phyloP scores from a whole-genome alignment of 768 basidiomycete species.

The Tremella yokohamensis region DNA sequence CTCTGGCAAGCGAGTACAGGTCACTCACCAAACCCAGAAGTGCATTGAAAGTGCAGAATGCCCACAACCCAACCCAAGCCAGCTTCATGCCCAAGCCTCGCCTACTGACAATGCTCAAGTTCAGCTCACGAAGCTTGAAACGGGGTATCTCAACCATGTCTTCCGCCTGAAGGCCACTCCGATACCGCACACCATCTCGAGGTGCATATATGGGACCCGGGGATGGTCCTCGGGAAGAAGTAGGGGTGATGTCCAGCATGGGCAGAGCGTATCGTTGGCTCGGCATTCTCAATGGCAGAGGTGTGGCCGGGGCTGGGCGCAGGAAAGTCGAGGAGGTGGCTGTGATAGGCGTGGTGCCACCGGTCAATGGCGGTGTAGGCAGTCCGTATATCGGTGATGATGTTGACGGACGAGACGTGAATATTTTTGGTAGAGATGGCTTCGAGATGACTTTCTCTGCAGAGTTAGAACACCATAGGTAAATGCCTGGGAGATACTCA shows the following conservation, averaged over 20 bases:
- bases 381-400: background rate
- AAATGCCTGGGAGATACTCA: slow-evolving; percentile 11
- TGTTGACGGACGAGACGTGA: slow-evolving; percentile 3
- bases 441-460: slow-evolving; percentile 21
- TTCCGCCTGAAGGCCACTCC: slow-evolving; percentile 5
- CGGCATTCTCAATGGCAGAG: slow-evolving; percentile 7
- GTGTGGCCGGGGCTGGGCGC: slow-evolving; percentile 20
- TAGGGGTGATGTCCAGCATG: slow-evolving; percentile 9
- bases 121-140: slow-evolving; percentile 41
- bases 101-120: slow-evolving; percentile 32
- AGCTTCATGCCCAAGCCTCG: slow-evolving; percentile 21
- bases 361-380: slow-evolving; percentile 13
- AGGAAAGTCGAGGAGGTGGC: slow-evolving; percentile 15
- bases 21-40: slow-evolving; percentile 33
- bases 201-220: slow-evolving; percentile 10
- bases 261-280: slow-evolving; percentile 14
- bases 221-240: slow-evolving; percentile 6
- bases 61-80: slow-evolving; percentile 30
- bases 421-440: slow-evolving; percentile 20
- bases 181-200: background rate
- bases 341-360: slow-evolving; percentile 1
- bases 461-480: background rate
- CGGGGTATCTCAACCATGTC: slow-evolving; percentile 41
- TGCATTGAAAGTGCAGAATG: slow-evolving; percentile 20
- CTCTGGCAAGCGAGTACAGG: background rate